These are phyloP conservation scores for Umbelopsis vinacea DNA, from an alignment of 192 early-diverging fungal species.

Conservation along the genomic window DNA sequence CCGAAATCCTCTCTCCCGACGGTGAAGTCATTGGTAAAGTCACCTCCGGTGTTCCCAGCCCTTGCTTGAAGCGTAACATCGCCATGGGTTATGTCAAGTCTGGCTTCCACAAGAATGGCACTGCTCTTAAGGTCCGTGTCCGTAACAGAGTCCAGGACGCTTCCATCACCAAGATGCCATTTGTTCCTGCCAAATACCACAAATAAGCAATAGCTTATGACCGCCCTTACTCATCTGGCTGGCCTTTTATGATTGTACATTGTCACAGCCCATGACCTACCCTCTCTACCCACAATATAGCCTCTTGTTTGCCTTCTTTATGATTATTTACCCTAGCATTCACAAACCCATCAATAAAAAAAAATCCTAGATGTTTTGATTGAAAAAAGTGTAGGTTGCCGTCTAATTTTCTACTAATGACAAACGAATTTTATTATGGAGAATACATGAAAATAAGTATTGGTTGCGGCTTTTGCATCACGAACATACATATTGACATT, in stretches of 20 bases:
- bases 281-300: background rate
- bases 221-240: background rate
- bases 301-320: background rate
- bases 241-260: background rate
- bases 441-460: background rate
- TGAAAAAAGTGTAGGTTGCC: no score
- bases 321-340: background rate
- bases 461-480: background rate
- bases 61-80: slow-evolving; percentile 92
- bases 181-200: slow-evolving; percentile 84
- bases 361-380: no score
- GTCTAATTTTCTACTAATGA: background rate
- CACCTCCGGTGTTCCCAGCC: slow-evolving; percentile 93
- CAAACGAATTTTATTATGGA: background rate
- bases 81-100: slow-evolving; percentile 96
- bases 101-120: slow-evolving; percentile 90
- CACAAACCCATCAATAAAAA: background rate
- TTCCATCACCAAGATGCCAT: slow-evolving; percentile 92
- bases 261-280: background rate
- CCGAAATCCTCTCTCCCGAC: slow-evolving; percentile 67
- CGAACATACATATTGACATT: background rate
- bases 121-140: slow-evolving; percentile 90
- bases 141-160: slow-evolving; percentile 85
- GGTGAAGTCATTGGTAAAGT: slow-evolving; percentile 78
- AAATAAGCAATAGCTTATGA: slow-evolving; percentile 41